Evolutionary conservation across 352 stramenopile species (phyloP).

Genomic region (Phytophthora sp.): DNA sequence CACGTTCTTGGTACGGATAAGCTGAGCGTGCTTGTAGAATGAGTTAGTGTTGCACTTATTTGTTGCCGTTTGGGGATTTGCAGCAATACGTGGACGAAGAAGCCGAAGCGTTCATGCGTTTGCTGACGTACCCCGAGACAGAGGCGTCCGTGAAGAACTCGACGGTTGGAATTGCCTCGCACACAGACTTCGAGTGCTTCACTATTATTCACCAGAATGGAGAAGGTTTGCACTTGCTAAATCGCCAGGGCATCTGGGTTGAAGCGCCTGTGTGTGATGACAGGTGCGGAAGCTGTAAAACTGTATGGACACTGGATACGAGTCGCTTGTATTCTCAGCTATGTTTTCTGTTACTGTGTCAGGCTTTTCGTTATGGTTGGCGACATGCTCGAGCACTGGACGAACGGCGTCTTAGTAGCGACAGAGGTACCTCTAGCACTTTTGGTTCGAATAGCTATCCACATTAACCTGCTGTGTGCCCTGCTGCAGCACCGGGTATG

Average conservation of each 20-base stretch:
- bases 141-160: slow-evolving; percentile 54
- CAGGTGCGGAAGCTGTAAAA: slow-evolving; percentile 28
- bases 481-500: slow-evolving; percentile 77
- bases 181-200: slow-evolving; percentile 89
- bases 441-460: neutral
- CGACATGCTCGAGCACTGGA: slow-evolving; percentile 85
- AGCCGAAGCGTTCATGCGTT: slow-evolving; percentile 78
- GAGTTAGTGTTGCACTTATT: slow-evolving; percentile 9
- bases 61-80: slow-evolving; percentile 18
- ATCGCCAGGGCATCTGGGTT: slow-evolving; percentile 67
- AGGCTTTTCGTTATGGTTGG: slow-evolving; percentile 82
- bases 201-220: slow-evolving; percentile 88
- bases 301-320: neutral
- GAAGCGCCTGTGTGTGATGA: slow-evolving; percentile 74
- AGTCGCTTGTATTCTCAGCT: too few species aligned
- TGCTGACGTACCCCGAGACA: slow-evolving; percentile 76
- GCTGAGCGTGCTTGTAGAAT: neutral
- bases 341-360: neutral
- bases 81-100: slow-evolving; percentile 76
- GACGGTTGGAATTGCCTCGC: slow-evolving; percentile 78
- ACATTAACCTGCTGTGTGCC: too few species aligned
- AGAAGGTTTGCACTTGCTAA: slow-evolving; percentile 67
- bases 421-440: slow-evolving; percentile 62
- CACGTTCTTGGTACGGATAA: slow-evolving; percentile 61
- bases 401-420: slow-evolving; percentile 71